phyloP scores from a whole-genome alignment of 164 flowering plant genomes.

The Dillenia turbinata region DNA sequence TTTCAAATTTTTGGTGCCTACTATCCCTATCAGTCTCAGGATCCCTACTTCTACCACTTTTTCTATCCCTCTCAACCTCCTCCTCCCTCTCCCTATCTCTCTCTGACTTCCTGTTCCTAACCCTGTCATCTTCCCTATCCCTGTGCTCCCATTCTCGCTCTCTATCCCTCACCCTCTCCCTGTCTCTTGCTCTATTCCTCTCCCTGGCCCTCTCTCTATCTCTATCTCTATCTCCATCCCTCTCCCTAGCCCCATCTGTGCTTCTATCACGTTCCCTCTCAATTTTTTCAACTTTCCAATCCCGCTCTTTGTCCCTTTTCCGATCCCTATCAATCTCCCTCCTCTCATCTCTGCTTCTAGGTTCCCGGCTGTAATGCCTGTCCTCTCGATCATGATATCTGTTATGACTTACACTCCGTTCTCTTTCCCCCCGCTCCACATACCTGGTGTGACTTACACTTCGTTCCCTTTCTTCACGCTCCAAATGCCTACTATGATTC shows the following conservation, averaged over 20 bases:
- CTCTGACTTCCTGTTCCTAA: slow-evolving; percentile 21
- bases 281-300: slow-evolving; percentile 11
- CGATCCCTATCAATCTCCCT: slow-evolving; percentile 10
- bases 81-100: slow-evolving; percentile 25
- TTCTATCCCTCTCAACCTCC: slow-evolving; percentile 23
- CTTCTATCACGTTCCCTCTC: slow-evolving; percentile 9
- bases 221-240: slow-evolving; percentile 6
- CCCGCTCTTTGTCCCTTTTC: slow-evolving; percentile 14
- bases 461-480: no score
- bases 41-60: slow-evolving; percentile 21
- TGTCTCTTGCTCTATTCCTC: slow-evolving; percentile 25
- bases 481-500: no score
- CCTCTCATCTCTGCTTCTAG: slow-evolving; percentile 1
- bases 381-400: slow-evolving; percentile 24
- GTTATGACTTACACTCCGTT: slow-evolving; percentile 9
- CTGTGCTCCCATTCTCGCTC: slow-evolving; percentile 12
- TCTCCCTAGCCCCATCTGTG: neutral
- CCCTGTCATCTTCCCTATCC: slow-evolving; percentile 23
- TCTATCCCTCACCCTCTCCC: slow-evolving; percentile 21
- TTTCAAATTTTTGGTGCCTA: slow-evolving; percentile 19
- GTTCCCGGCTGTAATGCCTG: slow-evolving; percentile 20
- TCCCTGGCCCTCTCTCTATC: slow-evolving; percentile 11
- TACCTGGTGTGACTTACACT: no score
- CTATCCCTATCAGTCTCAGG: slow-evolving; percentile 20
- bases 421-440: neutral